phyloP scores from a whole-genome alignment of 2,329 filamentous ascomycete species.

The Tolypocladium ovalisporum region DNA sequence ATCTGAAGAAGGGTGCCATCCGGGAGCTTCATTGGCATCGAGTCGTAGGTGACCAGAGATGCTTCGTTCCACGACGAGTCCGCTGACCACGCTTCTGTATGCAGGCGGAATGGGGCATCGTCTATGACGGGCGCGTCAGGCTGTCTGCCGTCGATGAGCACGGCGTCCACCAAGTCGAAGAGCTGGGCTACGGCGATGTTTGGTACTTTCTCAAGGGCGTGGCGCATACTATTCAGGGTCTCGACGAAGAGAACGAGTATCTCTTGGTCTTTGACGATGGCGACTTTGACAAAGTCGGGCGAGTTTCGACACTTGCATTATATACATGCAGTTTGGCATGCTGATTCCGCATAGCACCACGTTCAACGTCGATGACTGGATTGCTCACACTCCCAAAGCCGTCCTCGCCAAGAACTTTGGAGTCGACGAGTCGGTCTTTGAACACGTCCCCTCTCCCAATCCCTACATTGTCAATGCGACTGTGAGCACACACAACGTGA shows the following conservation, averaged over 20 bases:
- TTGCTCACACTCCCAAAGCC: constrained; percentile 50
- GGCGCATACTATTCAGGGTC: constrained; percentile 52
- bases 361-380: constrained; percentile 63
- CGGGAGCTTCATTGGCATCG: constrained; percentile 58
- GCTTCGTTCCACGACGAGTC: too few species aligned
- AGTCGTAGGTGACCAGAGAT: constrained; percentile 44
- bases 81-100: too few species aligned
- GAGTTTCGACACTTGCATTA: too few species aligned
- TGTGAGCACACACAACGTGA: constrained; percentile 30
- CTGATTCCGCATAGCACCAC: constrained; percentile 39
- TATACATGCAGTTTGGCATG: too few species aligned
- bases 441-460: constrained; percentile 42
- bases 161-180: constrained; percentile 43
- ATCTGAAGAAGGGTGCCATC: constrained; percentile 54
- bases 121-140: constrained; percentile 45
- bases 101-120: constrained; percentile 57
- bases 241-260: constrained; percentile 57
- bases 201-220: constrained; percentile 61
- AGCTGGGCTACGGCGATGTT: constrained; percentile 49
- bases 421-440: constrained; percentile 47
- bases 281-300: constrained; percentile 53
- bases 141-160: constrained; percentile 52
- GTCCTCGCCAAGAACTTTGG: constrained; percentile 62
- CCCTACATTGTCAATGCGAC: constrained; percentile 53
- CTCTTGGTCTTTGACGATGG: constrained; percentile 56